Base-by-base conservation (phyloP, 2,329 filamentous ascomycete species). In the Ceratocystis variospora region DNA sequence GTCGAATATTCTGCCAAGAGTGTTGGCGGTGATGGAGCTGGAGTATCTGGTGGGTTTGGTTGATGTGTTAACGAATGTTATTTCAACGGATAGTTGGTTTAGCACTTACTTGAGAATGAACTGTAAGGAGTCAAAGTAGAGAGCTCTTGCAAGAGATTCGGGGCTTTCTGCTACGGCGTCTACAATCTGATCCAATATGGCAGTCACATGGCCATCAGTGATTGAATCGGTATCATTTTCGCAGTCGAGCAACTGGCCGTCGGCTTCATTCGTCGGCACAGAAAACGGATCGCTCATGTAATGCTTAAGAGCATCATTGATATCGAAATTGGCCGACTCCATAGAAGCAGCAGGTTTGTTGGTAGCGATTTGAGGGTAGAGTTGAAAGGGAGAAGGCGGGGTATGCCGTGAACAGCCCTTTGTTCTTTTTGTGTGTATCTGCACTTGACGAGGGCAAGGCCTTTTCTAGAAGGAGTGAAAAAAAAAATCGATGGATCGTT, bases 291-390 rank as follows among this genome's bases (percentile, higher is more conserved):
- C 93, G 77, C 90, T 95, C 83, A 96, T 89, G 78, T 96, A 99
- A 75, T 90, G 84, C 81, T 96, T 96, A 76, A 97, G 87, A 70
- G 91, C 90, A 79, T 96, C 88, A 76, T 96, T 96, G 77, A 99
- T 90, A 76, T 97, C 90, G 78, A 99, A 99, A 73, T 87, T 83
- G 74, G 91, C 83, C 79, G 88, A 88, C 73, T 80, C 87, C 86
- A 87, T 87, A 74, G 70, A 76, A 72, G 75, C 73, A 72, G 71
- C 70, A 68, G 62, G 25, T 25, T 44, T 41, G 19, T 37, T 31
- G 41, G 22, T 6, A 62, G 19, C 28, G 53, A 19, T 37, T 37
- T 6, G 45, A n/a, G 45, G 28, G 45, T 17, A 17, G 44, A 10
- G 41, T 8, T 22, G 55, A 31, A 31, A 17, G 28, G 12, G 41